Evolutionary conservation across 2,329 filamentous ascomycete genomes (phyloP), one percentile per base, ranked within the genome.

Genomic region (Colletotrichum navitas): DNA sequence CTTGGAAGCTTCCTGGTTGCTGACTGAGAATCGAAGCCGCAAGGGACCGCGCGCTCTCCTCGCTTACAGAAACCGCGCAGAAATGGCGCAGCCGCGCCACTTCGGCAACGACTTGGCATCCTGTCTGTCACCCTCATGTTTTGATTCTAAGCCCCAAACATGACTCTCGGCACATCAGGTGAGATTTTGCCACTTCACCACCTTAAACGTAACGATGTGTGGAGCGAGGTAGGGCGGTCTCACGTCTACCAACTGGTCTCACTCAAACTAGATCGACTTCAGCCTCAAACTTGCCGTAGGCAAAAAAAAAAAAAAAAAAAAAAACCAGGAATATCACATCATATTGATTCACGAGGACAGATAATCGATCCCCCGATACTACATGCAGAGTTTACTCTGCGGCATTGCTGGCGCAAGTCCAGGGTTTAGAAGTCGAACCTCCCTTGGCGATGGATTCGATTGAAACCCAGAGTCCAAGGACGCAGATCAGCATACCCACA

Each of bases 391-490:
- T 39, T 58, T 8, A 66, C 45, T 54, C 52, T 1, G 69, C 70
- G n/a, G 76, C 77, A 62, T 79, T 77, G 66, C 77, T 79, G 24
- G 74, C 74, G 63, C 82, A 83, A 1, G 79, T 80, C 82, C 82
- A 83, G 7, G 82, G 81, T 21, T 76, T 75, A 3, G 76, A 78
- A 0, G 41, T 21, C 16, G 75, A 72, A 21, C 75, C 73, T 5
- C 78, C 79, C 0, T 76, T 72, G 1, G 75, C 76, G 10, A 84
- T 81, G 0, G 81, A 78, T 43, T 80, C 81, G 26, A 81, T 78
- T 0, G 81, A 81, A 10, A 81, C 80, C 82, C 82, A 84, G 1
- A 83, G 70, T 0, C 82, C 82, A 51, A 84, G 74, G 1, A 77
- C 79, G 45, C 82, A 84, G 18, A 84, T 74, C 7, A 81, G 36